These are phyloP conservation scores for Spergularia marina DNA, from an alignment of 148 eudicot genomes.

Conservation along the genomic window DNA sequence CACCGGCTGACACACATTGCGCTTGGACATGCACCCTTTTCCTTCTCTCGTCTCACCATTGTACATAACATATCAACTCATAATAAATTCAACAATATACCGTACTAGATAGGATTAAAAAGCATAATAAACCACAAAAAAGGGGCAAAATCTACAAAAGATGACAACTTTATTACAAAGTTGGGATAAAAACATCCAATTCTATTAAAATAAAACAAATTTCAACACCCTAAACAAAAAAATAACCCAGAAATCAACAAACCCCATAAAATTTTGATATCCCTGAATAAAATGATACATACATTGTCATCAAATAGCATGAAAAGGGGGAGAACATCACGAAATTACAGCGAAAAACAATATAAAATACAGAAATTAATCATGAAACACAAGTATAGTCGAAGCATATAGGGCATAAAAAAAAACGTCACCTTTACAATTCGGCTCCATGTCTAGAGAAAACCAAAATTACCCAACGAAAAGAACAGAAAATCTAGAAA, in stretches of 20 bases:
- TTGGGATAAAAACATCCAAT: neutral
- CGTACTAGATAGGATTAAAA: neutral
- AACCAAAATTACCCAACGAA: neutral
- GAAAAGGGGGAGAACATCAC: neutral
- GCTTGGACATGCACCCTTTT: slow-evolving; percentile 10
- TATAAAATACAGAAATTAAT: slow-evolving; percentile 2
- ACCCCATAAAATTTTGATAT: neutral
- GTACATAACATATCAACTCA: too few relatives aligned
- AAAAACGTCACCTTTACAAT: slow-evolving; percentile 23
- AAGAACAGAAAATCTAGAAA: neutral
- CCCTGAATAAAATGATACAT: slow-evolving; percentile 14
- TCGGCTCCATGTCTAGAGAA: slow-evolving; percentile 18
- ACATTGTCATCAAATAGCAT: slow-evolving; percentile 23
- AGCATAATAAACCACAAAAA: neutral
- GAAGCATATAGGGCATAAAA: neutral
- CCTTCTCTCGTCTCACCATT: slow-evolving; percentile 2
- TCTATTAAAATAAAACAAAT: neutral
- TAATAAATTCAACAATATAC: too few relatives aligned
- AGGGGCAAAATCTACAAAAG: neutral
- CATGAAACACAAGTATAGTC: slow-evolving; percentile 2
- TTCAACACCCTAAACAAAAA: neutral
- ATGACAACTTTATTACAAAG: neutral
- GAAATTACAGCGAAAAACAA: neutral
- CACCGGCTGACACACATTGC: neutral
- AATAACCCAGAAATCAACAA: slow-evolving; percentile 16